A percentile compares a stretch with the other conserved stretches of the same genome.
These are phyloP conservation scores for Acacia confusa DNA, from an alignment of 306 rosid species.

Conservation along the genomic window DNA sequence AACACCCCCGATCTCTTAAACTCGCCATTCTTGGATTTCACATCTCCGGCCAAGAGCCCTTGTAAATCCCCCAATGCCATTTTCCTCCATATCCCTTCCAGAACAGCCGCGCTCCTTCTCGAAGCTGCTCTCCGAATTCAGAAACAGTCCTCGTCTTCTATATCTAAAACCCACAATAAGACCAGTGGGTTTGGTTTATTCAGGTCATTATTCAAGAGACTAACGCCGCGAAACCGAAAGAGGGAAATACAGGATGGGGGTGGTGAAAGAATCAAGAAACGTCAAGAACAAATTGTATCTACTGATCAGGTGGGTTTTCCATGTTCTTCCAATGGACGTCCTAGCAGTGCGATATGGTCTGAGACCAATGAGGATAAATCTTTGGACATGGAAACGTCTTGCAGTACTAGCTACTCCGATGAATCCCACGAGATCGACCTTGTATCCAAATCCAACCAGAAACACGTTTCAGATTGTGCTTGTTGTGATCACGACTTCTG, in stretches of 20 bases:
- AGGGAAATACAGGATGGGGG: conserved; percentile 39
- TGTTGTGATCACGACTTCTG: conserved; percentile 43
- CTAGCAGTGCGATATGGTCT: conserved; percentile 69
- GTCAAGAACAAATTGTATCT: conserved; percentile 15
- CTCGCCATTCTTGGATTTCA: conserved; percentile 72
- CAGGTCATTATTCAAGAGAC: conserved; percentile 71
- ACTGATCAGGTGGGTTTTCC: conserved; percentile 30
- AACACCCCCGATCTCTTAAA: conserved; percentile 63
- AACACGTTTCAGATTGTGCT: conserved; percentile 13
- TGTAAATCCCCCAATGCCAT: conserved; percentile 64
- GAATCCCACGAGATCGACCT: conserved; percentile 42
- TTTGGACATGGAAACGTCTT: conserved; percentile 47
- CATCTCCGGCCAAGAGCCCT: conserved; percentile 69
- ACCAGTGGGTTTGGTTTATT: conserved; percentile 54
- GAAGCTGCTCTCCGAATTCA: conserved; percentile 91
- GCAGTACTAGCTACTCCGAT: conserved; percentile 39
- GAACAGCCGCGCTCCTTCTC: conserved; percentile 74
- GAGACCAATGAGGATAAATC: conserved; percentile 59
- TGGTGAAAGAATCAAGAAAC: conserved; percentile 5
- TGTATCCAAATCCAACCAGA: conserved; percentile 20
- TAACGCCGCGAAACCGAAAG: conserved; percentile 41
- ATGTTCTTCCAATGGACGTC: conserved; percentile 41
- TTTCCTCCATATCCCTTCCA: conserved; percentile 75
- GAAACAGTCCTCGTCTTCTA: conserved; percentile 52
- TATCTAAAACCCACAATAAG: conserved; percentile 40